Evolutionary conservation across 2,329 filamentous ascomycete genomes (phyloP), one percentile per base, ranked within the genome.

Genomic region (Sordariomycetes sp.): DNA sequence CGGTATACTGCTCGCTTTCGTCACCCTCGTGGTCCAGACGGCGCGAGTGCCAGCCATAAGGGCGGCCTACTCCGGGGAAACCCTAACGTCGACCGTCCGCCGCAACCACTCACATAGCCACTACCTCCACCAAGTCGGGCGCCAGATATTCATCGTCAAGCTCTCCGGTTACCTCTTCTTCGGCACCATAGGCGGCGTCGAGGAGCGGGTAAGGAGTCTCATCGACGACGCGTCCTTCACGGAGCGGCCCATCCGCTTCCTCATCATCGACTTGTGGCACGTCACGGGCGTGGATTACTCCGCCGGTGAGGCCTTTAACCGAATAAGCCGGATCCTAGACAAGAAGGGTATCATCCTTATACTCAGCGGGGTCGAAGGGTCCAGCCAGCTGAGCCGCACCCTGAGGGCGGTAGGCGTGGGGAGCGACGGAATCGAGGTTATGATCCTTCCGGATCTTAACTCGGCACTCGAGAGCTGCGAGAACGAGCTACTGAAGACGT

Each of bases 131-230:
- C 81, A 92, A 62, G 91, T 94, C 17, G 91, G 92, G 2, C 80
- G 82, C 35, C 94, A 99, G 67, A 94, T 95, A 36, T 87, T 89
- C 59, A 85, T 97, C 54, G 87, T 95, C 65, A 97, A 97, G 69
- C 79, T 99, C 17, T 86, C 88, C 0, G 92, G 94, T 0, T 97
- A 92, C 66, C 80, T 99, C n/a, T 99, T 99, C 76, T 99, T 99
- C 63, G 94, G 94, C 17, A 97, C 91, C 2, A 96, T 99, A 62
- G 92, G 96, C 56, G 90, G 89, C 53, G 92, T 99, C 0, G 94
- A 99, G 69, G 87, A 89, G 61, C 87, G 87, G 61, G 91, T 97
- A 60, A 82, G 91, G 24, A 82, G 78, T 3, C 74, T 97, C 35
- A 85, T 97, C 53, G 85, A 91, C 32, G 90, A 95, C 34, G 85